phyloP scores from a whole-genome alignment of 495 filamentous ascomycete genomes.

The Neurospora cerealis region DNA sequence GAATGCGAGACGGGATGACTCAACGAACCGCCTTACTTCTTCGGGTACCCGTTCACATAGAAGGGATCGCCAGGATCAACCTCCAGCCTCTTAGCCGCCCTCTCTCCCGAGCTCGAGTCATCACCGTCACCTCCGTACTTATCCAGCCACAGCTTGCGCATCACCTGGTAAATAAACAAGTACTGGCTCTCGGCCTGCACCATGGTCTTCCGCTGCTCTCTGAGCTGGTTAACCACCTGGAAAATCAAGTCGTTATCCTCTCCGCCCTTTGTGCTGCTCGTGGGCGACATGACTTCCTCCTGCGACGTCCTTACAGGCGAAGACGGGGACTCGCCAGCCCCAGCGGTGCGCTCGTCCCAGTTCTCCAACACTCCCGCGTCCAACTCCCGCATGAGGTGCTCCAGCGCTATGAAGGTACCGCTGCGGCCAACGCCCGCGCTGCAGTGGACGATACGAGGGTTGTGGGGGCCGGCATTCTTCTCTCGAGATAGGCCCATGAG shows the following conservation, averaged over 20 bases:
- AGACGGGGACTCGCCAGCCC: background rate
- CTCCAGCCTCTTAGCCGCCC: constrained; percentile 37
- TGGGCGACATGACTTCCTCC: background rate
- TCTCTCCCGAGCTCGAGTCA: constrained; percentile 21
- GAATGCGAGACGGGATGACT: background rate
- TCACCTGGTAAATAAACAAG: constrained; percentile 79
- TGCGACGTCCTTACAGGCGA: background rate
- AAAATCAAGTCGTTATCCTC: constrained; percentile 44
- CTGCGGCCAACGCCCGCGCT: constrained; percentile 89
- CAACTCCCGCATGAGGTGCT: constrained; percentile 76
- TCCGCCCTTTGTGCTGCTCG: background rate
- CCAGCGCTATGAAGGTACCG: constrained; percentile 91
- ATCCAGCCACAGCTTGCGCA: constrained; percentile 59
- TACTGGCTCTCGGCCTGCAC: constrained; percentile 86
- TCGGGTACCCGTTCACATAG: constrained; percentile 5
- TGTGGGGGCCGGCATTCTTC: constrained; percentile 52
- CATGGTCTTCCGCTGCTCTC: constrained; percentile 91
- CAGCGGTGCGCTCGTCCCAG: constrained; percentile 11
- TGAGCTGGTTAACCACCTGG: constrained; percentile 67
- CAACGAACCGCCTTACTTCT: background rate
- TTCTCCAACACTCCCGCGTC: constrained; percentile 59
- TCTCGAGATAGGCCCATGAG: constrained; percentile 66
- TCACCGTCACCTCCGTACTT: constrained; percentile 35
- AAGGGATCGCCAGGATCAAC: constrained; percentile 22
- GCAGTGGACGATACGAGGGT: constrained; percentile 86